These are phyloP conservation scores for Papiliotrema nemorosa DNA, from an alignment of 1,284 basidiomycete genomes.

Conservation along the genomic window DNA sequence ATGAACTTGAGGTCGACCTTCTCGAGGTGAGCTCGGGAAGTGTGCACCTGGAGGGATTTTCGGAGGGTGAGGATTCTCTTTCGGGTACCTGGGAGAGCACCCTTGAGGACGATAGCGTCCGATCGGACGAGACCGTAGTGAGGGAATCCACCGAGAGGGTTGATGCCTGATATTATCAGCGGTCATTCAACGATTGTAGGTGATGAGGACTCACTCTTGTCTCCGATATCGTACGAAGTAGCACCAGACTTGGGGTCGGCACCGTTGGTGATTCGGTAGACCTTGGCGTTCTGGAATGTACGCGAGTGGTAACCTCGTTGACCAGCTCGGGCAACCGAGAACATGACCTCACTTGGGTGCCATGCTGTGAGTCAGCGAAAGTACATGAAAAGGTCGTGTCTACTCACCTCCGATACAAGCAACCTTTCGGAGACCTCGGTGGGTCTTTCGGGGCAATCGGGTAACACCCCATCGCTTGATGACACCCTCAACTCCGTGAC, in stretches of 20 bases:
- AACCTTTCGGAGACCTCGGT: constrained; percentile 76
- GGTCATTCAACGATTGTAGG: too few relatives aligned
- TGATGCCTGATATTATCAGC: too few relatives aligned
- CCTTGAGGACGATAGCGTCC: constrained; percentile 96
- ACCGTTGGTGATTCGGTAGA: constrained; percentile 91
- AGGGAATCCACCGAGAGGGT: constrained; percentile 98
- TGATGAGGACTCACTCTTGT: too few relatives aligned
- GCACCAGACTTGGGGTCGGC: constrained; percentile 79
- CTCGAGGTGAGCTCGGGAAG: constrained; percentile 60
- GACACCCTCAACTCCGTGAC: constrained; percentile 98
- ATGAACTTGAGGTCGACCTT: constrained; percentile 97
- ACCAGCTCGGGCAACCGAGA: constrained; percentile 99
- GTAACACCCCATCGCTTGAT: constrained; percentile 99
- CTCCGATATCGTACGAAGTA: constrained; percentile 88
- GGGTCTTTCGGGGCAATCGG: constrained; percentile 89
- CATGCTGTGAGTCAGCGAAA: constrained; percentile 12
- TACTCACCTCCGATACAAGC: constrained; percentile 86
- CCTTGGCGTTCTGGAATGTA: constrained; percentile 84
- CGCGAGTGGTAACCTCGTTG: constrained; percentile 99
- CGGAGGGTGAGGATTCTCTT: constrained; percentile 71
- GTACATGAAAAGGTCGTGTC: background rate
- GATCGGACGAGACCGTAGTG: constrained; percentile 97
- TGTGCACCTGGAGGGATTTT: constrained; percentile 41
- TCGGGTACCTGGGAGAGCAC: constrained; percentile 90
- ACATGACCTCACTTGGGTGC: constrained; percentile 70